These are phyloP conservation scores for Acacia pycnantha DNA, from an alignment of 331 rosid genomes.

Conservation along the genomic window DNA sequence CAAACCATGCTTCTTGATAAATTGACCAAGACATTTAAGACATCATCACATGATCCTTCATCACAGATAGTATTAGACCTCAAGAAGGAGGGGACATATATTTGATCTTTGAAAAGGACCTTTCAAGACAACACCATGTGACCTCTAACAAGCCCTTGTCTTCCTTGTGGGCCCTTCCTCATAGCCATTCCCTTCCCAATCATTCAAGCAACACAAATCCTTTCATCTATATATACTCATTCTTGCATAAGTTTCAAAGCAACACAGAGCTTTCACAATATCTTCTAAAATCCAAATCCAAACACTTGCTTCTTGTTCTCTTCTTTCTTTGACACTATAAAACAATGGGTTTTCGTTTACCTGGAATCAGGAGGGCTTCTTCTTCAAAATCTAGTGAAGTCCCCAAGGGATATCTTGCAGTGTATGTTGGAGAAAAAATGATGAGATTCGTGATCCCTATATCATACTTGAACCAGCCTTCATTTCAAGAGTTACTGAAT, in stretches of 20 bases:
- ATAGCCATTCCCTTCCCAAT: background rate
- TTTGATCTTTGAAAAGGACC: background rate
- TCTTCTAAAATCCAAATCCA: background rate
- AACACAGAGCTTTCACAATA: background rate
- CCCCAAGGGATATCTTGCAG: background rate
- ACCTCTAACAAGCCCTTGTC: background rate
- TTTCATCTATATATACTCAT: background rate
- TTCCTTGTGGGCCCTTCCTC: background rate
- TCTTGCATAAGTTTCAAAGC: background rate
- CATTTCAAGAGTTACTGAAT: background rate
- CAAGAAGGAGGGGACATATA: background rate
- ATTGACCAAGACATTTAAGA: background rate
- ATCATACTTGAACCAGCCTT: background rate
- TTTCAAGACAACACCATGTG: constrained; percentile 44
- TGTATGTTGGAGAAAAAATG: background rate
- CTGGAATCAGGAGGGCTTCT: background rate
- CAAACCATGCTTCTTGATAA: background rate
- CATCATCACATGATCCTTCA: background rate
- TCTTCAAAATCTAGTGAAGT: background rate
- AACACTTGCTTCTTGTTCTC: background rate
- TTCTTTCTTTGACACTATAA: background rate
- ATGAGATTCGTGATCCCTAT: background rate
- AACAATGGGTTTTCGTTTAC: background rate
- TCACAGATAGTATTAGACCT: background rate
- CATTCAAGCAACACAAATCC: background rate